Evolutionary conservation across 2,329 filamentous ascomycete species (phyloP).

Genomic region (Xylariaceae sp.): DNA sequence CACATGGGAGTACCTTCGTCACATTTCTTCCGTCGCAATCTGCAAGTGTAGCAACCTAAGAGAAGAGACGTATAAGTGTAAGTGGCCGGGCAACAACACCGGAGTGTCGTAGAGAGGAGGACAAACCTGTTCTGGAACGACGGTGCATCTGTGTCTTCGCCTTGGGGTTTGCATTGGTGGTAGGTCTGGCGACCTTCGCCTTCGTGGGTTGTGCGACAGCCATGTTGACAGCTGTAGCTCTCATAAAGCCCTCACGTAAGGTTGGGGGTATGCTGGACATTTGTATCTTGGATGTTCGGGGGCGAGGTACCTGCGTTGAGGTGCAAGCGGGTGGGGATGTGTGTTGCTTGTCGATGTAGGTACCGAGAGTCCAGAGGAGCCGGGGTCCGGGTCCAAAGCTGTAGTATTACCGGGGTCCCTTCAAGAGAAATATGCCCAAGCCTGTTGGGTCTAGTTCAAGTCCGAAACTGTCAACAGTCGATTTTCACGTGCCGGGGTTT

Average conservation of each 20-base stretch:
- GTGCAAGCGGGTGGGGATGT: slow-evolving; percentile 30
- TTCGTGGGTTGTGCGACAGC: slow-evolving; percentile 55
- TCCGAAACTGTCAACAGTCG: slow-evolving; percentile 24
- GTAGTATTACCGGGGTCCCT: slow-evolving; percentile 32
- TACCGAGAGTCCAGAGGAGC: slow-evolving; percentile 22
- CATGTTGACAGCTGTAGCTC: slow-evolving; percentile 53
- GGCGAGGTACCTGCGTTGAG: slow-evolving; percentile 40
- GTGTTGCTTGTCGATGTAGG: slow-evolving; percentile 33
- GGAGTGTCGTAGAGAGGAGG: slow-evolving; percentile 21
- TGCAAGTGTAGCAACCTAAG: slow-evolving; percentile 63
- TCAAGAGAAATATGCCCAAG: slow-evolving; percentile 28
- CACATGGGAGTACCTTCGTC: slow-evolving; percentile 59
- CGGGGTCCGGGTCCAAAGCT: slow-evolving; percentile 33
- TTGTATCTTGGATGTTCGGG: slow-evolving; percentile 44
- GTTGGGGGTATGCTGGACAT: slow-evolving; percentile 64
- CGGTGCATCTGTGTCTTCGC: slow-evolving; percentile 83
- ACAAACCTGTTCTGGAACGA: slow-evolving; percentile 87
- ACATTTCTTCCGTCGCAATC: slow-evolving; percentile 63
- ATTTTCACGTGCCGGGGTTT: slow-evolving; percentile 25
- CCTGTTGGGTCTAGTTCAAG: slow-evolving; percentile 26
- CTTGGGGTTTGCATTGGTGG: slow-evolving; percentile 52
- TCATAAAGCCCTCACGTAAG: slow-evolving; percentile 46
- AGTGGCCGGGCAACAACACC: slow-evolving; percentile 23
- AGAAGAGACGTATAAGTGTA: slow-evolving; percentile 21
- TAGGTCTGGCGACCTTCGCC: slow-evolving; percentile 52